Evolutionary conservation across 108 stramenopile genomes (phyloP).

Genomic region (Thalassiosira profunda): DNA sequence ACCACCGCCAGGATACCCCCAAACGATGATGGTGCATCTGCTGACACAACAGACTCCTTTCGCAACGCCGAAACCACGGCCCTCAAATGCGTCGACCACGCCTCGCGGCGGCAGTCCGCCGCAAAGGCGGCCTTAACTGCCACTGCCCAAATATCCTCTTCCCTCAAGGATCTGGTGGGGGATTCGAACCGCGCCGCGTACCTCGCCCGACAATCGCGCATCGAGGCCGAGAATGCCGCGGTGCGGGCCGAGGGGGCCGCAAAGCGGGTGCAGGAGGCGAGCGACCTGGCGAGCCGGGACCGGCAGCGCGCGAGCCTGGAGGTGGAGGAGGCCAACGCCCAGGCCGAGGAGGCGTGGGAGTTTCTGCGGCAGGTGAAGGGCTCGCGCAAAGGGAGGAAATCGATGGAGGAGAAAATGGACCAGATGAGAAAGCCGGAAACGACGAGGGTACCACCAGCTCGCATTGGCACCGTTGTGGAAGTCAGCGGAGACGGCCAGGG

Average conservation of each 20-base stretch:
- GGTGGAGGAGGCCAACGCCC: conserved; percentile 27
- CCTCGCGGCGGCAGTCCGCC: conserved; percentile 27
- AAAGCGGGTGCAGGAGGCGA: conserved; percentile 20
- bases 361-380: conserved; percentile 17
- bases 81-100: conserved; percentile 25
- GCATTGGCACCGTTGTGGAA: conserved; percentile 1
- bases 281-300: conserved; percentile 21
- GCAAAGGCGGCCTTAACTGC: conserved; percentile 21
- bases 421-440: too few relatives aligned
- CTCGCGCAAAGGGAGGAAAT: not conserved
- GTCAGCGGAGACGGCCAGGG: not conserved
- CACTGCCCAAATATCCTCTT: conserved; percentile 10
- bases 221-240: conserved; percentile 24
- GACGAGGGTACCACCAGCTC: not conserved
- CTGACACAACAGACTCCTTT: not conserved
- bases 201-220: conserved; percentile 21
- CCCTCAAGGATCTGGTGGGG: conserved; percentile 12
- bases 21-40: conserved; percentile 2
- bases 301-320: conserved; percentile 18
- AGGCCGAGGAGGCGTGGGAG: conserved; percentile 27
- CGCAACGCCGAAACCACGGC: conserved; percentile 16
- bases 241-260: conserved; percentile 22
- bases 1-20: not conserved
- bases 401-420: not conserved
- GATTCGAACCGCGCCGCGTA: conserved; percentile 20